Evolutionary conservation across 495 filamentous ascomycete genomes (phyloP).

Genomic region (Penicillium antarcticum): DNA sequence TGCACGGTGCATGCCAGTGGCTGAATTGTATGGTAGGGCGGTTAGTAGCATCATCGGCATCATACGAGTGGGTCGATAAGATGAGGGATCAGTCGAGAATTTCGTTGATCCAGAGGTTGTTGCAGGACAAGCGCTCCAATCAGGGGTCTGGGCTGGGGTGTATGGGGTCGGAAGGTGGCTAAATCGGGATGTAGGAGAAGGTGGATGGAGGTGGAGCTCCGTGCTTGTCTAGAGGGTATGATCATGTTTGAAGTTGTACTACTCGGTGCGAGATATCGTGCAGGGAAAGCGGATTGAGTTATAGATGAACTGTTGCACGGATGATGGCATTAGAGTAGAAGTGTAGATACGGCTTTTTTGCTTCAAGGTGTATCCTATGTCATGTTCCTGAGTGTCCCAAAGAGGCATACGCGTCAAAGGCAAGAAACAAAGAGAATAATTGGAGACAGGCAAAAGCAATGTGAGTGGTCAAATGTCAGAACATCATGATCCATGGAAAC

Average conservation of each 20-base stretch:
- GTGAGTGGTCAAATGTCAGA: slow-evolving; percentile 8
- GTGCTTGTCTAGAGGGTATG: slow-evolving; percentile 6
- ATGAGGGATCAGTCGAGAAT: slow-evolving; percentile 3
- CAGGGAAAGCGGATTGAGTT: not conserved
- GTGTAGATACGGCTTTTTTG: not conserved
- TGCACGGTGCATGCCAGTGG: slow-evolving; percentile 9
- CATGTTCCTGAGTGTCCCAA: not conserved
- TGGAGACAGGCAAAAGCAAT: not conserved
- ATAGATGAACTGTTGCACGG: not conserved
- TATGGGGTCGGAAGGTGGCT: slow-evolving; percentile 4
- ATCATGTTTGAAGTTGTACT: not conserved
- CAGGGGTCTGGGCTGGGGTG: not conserved
- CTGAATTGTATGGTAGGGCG: not conserved
- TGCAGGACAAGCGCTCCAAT: slow-evolving; percentile 11
- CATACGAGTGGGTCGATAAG: not conserved
- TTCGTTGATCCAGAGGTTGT: slow-evolving; percentile 7
- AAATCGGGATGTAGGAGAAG: slow-evolving; percentile 5
- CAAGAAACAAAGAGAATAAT: not conserved
- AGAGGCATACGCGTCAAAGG: not conserved
- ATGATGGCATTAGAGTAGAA: not conserved
- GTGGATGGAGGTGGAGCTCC: slow-evolving; percentile 12
- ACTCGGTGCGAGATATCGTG: not conserved
- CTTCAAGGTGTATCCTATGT: not conserved
- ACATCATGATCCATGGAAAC: slow-evolving; percentile 18
- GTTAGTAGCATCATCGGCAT: slow-evolving; percentile 5